Evolutionary conservation across 495 filamentous ascomycete species (phyloP).

Genomic region (Clavariopsis aquatica): DNA sequence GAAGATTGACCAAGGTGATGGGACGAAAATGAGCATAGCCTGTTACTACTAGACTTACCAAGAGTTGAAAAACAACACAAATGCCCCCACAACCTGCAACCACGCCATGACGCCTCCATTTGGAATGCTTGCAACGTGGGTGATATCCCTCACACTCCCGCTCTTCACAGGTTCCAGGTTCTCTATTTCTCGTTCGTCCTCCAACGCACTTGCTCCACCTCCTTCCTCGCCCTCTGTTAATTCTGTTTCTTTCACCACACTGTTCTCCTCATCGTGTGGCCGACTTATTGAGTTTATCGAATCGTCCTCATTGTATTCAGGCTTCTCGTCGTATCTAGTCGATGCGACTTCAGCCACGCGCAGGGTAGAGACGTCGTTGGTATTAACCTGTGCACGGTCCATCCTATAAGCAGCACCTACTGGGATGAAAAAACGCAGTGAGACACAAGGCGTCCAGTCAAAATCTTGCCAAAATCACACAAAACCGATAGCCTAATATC

Average conservation of each 20-base stretch:
- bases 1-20: too few species aligned
- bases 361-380: neutral
- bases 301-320: neutral
- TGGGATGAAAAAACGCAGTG: neutral
- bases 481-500: too few species aligned
- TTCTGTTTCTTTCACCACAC: slow-evolving; percentile 2
- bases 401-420: neutral
- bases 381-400: neutral
- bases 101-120: slow-evolving; percentile 55
- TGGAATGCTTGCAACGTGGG: slow-evolving; percentile 38
- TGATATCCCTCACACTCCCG: slow-evolving; percentile 41
- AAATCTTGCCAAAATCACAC: too few species aligned
- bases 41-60: slow-evolving; percentile 48
- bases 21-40: too few species aligned
- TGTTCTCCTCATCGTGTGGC: neutral
- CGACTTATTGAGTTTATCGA: neutral
- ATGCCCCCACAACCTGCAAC: slow-evolving; percentile 55
- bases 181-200: slow-evolving; percentile 6
- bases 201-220: slow-evolving; percentile 11
- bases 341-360: neutral
- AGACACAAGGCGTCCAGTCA: too few species aligned
- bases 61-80: slow-evolving; percentile 58
- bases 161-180: slow-evolving; percentile 31
- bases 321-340: slow-evolving; percentile 7
- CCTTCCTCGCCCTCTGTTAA: neutral